phyloP scores from a whole-genome alignment of 495 filamentous ascomycete genomes.

The Sordaria brevicollis region DNA sequence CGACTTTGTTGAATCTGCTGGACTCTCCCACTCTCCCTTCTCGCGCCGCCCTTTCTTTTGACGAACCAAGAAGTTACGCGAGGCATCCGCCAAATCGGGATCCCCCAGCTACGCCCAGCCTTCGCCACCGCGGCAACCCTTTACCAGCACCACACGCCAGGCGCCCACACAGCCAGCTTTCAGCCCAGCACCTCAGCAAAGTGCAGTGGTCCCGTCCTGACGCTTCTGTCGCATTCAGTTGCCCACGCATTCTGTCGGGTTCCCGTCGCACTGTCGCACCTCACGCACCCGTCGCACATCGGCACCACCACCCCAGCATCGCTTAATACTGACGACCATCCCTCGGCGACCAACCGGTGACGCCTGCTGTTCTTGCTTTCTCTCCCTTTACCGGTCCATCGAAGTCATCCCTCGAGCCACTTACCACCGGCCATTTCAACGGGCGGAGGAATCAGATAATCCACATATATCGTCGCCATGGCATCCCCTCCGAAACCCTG shows the following conservation, averaged over 20 bases:
- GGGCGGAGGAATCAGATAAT: background rate
- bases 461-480: constrained; percentile 19
- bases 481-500: constrained; percentile 92
- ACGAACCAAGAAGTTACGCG: background rate
- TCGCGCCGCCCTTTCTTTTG: background rate
- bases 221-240: background rate
- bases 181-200: background rate
- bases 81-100: background rate
- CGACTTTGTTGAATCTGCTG: background rate
- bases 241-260: background rate
- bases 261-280: background rate
- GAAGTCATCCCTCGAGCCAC: background rate
- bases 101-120: background rate
- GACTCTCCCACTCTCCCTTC: background rate
- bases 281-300: background rate
- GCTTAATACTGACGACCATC: background rate
- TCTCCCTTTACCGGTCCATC: background rate
- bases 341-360: background rate
- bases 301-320: background rate
- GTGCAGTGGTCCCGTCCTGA: background rate
- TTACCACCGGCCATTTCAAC: background rate
- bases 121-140: background rate
- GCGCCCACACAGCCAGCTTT: background rate
- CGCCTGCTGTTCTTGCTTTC: background rate
- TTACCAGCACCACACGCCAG: background rate